Conservation (phyloP, 306 rosid species). For the Gynostemma pentaphyllum region DNA sequence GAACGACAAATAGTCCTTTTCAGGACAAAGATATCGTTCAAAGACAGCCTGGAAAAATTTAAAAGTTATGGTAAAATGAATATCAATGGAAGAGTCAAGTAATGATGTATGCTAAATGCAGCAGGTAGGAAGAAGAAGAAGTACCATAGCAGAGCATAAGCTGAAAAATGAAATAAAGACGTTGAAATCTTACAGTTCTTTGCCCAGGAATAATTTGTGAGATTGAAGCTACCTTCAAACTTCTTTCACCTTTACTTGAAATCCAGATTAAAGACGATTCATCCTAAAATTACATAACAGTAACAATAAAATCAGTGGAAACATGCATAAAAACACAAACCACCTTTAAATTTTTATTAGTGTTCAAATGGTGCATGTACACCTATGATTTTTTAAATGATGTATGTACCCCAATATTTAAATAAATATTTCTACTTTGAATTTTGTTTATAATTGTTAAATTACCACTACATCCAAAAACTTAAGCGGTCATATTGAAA, state of each 20-base stretch:
- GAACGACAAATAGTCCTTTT: constrained; percentile 84
- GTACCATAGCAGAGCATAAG: constrained; percentile 2
- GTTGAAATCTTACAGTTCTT: constrained; percentile 77
- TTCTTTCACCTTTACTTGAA: constrained; percentile 72
- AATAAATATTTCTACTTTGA: too few relatives aligned
- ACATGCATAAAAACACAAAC: not conserved
- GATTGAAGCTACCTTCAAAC: constrained; percentile 73
- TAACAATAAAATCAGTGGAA: constrained; percentile 4
- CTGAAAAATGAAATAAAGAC: not conserved
- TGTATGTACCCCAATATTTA: too few relatives aligned
- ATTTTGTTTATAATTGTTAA: too few relatives aligned
- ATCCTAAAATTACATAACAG: constrained; percentile 42
- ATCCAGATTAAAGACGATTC: constrained; percentile 81
- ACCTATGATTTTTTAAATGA: too few relatives aligned
- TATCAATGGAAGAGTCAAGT: constrained; percentile 12
- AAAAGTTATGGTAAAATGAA: constrained; percentile 3
- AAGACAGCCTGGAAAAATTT: constrained; percentile 68
- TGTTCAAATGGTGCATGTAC: too few relatives aligned
- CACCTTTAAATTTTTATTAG: not conserved
- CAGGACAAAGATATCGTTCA: constrained; percentile 73
- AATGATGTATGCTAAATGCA: constrained; percentile 2
- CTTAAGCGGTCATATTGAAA: not conserved
- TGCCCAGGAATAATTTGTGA: constrained; percentile 89
- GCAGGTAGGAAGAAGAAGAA: not conserved
- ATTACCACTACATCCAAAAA: too few relatives aligned